Base-by-base conservation (phyloP, 306 rosid genomes). In the Quercus wislizeni region DNA sequence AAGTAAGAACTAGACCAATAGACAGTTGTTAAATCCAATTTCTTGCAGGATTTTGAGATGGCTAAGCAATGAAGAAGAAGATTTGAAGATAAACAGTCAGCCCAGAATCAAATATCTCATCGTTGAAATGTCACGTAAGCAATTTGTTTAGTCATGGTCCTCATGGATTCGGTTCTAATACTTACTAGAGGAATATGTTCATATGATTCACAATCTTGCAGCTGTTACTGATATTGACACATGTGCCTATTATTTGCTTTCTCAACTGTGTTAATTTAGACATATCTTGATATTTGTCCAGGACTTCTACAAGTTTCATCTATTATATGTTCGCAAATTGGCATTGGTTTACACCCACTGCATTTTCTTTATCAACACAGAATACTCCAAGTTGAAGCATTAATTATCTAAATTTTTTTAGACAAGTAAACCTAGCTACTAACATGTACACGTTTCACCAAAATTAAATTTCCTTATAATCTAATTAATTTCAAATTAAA, bases 161-260 rank as follows among this genome's bases (percentile, higher is more conserved):
- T 41, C 12, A 2, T 41, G 46, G 46, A 41, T 52, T 82, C 18
- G 19, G n/a, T 55, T 31, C 17, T 69, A 6, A 25, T 38, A 69
- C 41, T 46, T 35, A 21, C 14, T 62, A 55, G 79, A 49, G 27
- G 55, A 65, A 57, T 54, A 81, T 41, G 52, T 78, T 76, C 3
- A 28, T 2, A 1, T 27, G 5, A 35, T 38, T 56, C 49, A 52
- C 33, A 17, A 58, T 68, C 13, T 73, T 84, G 78, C 88, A 94
- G 99, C 99, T 63, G 97, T 92, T 71, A 84, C 81, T 49, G 96
- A 93, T 75, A 86, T 93, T 62, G 98, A 93, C 81, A 91, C 98
- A 5, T 64, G 7, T 41, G 0, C 1, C 15, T 6, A 13, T 28
- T 28, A 4, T 63, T 10, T 49, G 17, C 54, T 49, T 49, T 49